phyloP scores from a whole-genome alignment of 768 basidiomycete species.

The Pulveroboletus sp. region DNA sequence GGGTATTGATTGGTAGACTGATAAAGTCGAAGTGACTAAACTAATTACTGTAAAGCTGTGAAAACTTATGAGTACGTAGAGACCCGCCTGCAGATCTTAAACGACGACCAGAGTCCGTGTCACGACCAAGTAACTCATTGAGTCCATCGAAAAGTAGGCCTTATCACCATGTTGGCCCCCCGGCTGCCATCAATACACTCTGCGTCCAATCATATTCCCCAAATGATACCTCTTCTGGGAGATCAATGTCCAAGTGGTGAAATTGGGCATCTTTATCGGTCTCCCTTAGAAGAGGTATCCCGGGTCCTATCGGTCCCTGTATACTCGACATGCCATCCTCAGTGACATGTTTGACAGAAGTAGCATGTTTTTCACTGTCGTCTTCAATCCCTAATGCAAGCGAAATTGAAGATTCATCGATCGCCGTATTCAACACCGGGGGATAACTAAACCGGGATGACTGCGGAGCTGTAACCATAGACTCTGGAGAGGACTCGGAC shows the following conservation, averaged over 20 bases:
- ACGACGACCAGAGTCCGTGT: conserved; percentile 17
- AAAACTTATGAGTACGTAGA: conserved; percentile 12
- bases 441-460: conserved; percentile 47
- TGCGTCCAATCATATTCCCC: conserved; percentile 68
- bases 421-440: conserved; percentile 58
- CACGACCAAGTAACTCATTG: conserved; percentile 8
- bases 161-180: conserved; percentile 38
- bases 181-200: conserved; percentile 72
- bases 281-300: conserved; percentile 11
- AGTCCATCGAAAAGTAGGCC: conserved; percentile 8
- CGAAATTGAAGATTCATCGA: conserved; percentile 54
- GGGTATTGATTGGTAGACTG: conserved; percentile 3
- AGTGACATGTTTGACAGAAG: conserved; percentile 9
- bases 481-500: conserved; percentile 34
- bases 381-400: conserved; percentile 29
- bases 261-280: conserved; percentile 20
- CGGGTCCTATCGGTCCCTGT: conserved; percentile 21
- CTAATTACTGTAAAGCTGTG: conserved; percentile 16
- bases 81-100: conserved; percentile 34
- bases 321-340: conserved; percentile 6
- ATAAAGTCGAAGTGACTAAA: conserved; percentile 11
- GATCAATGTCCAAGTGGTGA: conserved; percentile 25
- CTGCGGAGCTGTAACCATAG: conserved; percentile 61
- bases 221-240: conserved; percentile 37
- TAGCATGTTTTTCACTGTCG: conserved; percentile 22